Evolutionary conservation across 768 basidiomycete genomes (phyloP).

Genomic region (Termitomyces eurrhizus): DNA sequence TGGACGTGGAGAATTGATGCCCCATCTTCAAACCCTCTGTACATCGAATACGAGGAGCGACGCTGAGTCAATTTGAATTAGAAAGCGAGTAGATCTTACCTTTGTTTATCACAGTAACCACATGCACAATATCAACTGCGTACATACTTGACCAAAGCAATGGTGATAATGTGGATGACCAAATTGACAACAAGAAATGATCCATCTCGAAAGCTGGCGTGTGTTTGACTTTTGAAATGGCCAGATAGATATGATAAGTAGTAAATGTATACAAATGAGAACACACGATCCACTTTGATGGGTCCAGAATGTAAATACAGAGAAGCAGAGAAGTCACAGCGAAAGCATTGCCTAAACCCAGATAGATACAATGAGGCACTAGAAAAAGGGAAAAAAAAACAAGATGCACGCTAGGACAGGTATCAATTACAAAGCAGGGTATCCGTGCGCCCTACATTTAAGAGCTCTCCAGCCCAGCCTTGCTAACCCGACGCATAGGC

Average conservation of each 20-base stretch:
- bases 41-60: background rate
- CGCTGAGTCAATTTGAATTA: background rate
- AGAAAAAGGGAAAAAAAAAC: background rate
- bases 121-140: background rate
- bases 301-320: slow-evolving; percentile 7
- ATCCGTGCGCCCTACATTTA: slow-evolving; percentile 10
- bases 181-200: background rate
- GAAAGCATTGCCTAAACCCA: background rate
- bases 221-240: background rate
- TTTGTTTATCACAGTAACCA: background rate
- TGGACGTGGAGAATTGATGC: background rate
- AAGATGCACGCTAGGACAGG: background rate
- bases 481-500: slow-evolving; percentile 86
- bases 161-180: background rate
- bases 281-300: slow-evolving; percentile 2
- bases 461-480: slow-evolving; percentile 86
- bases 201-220: background rate
- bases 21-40: background rate
- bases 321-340: background rate
- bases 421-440: slow-evolving; percentile 6
- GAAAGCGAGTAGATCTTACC: background rate
- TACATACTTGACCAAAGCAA: background rate
- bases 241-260: slow-evolving; percentile 10
- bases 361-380: slow-evolving; percentile 5
- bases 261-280: background rate